These are phyloP conservation scores for Pulveroboletus frians DNA, from an alignment of 768 basidiomycete genomes.

Conservation along the genomic window DNA sequence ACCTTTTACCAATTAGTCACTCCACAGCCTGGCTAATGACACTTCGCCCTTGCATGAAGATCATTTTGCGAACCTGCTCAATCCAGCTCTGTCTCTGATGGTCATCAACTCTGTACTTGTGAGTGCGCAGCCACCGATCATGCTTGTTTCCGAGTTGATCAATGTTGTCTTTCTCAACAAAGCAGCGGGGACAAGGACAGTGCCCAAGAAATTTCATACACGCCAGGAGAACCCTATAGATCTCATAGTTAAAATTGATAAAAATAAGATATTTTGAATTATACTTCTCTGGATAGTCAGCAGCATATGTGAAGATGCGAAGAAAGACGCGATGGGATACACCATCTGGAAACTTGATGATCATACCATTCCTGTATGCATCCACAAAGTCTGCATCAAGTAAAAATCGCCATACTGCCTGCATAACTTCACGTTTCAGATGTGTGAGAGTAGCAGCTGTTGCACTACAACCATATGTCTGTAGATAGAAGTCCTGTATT, in stretches of 20 bases:
- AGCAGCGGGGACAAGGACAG: conserved; percentile 22
- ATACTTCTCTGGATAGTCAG: conserved; percentile 34
- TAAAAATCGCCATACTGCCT: too few species aligned
- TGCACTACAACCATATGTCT: too few species aligned
- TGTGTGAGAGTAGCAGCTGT: too few species aligned
- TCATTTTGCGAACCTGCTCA: not conserved
- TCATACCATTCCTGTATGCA: conserved; percentile 18
- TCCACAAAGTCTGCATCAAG: too few species aligned
- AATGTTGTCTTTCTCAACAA: not conserved
- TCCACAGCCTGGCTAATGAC: not conserved
- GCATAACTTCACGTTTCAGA: too few species aligned
- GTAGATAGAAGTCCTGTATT: too few species aligned
- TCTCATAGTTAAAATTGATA: too few species aligned
- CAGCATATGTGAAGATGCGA: conserved; percentile 23
- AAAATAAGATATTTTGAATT: too few species aligned
- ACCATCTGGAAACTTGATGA: conserved; percentile 18
- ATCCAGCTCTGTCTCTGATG: not conserved
- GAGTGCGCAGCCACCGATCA: not conserved
- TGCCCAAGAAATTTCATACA: conserved; percentile 15
- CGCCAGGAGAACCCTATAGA: conserved; percentile 18
- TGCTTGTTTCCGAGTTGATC: not conserved
- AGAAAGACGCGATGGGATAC: conserved; percentile 11
- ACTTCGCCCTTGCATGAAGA: not conserved
- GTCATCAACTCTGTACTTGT: not conserved
- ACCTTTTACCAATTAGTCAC: not conserved